phyloP scores from a whole-genome alignment of 208 protist species.

The Giardia muris region DNA sequence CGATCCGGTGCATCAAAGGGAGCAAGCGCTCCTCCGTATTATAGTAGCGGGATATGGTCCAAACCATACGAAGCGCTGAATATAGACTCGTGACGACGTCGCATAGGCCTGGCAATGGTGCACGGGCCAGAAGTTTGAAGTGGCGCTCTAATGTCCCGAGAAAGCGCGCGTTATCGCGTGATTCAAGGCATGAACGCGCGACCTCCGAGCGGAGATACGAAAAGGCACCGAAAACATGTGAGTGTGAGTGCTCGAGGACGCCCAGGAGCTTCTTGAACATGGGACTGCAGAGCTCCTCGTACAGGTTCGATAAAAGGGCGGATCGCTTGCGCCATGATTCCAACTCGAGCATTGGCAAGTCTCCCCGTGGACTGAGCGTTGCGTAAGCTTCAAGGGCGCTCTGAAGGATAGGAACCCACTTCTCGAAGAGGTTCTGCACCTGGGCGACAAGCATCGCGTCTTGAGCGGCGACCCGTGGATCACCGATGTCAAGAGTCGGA shows the following conservation, averaged over 20 bases:
- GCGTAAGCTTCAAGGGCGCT: constrained; percentile 65
- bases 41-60: constrained; percentile 94
- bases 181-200: constrained; percentile 75
- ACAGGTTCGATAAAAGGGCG: constrained; percentile 71
- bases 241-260: constrained; percentile 63
- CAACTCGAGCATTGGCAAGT: constrained; percentile 77
- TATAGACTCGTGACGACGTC: constrained; percentile 89
- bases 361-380: constrained; percentile 45
- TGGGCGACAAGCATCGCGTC: constrained; percentile 59
- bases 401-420: constrained; percentile 67
- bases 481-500: constrained; percentile 51
- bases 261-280: constrained; percentile 69
- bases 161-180: constrained; percentile 96
- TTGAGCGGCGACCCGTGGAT: constrained; percentile 50
- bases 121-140: constrained; percentile 64
- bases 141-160: constrained; percentile 87
- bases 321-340: constrained; percentile 83
- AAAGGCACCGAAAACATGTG: constrained; percentile 64
- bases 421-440: constrained; percentile 60
- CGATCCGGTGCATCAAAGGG: constrained; percentile 81
- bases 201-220: constrained; percentile 54
- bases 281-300: constrained; percentile 80
- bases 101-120: constrained; percentile 66
- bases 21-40: constrained; percentile 91
- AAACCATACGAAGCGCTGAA: constrained; percentile 91